Base-by-base conservation (phyloP, 2,329 filamentous ascomycete species). In the Phaeosphaeriaceae sp. region DNA sequence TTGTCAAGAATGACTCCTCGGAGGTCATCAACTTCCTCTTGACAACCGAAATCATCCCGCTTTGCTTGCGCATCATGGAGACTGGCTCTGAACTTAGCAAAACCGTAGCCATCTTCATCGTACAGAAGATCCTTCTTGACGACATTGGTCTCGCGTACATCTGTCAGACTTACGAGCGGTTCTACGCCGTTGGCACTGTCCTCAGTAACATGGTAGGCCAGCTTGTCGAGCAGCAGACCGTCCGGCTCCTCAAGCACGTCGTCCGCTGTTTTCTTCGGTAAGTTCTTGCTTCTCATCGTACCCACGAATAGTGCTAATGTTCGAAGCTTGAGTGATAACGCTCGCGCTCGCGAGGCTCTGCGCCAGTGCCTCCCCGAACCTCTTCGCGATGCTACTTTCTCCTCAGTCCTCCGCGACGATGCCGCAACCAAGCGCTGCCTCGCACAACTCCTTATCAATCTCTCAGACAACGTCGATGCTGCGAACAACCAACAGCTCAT, bases 21-120 rank as follows among this genome's bases (percentile, higher is more conserved):
- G 95, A 98, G 75, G 95, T 98, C 60, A 99, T 99, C 83, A 98
- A 98, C 83, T 99, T 99, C 77, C 89, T 99, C 54, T 85, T 99
- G 50, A 98, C 95, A 1, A 99, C 95, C 28, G 95, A 99, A 81
- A 99, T 99, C 68, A 99, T 99, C 58, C 95, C 95, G 10, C 87
- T 99, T 13, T 99, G 95, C 78, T 89, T 99, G 47, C 90, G 95
- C 61, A 99, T 99, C 74, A 99, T 99, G 95, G 95, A 99, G 83
- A 99, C 95, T 0, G 95, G 95, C 51, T 97, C 94, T 0, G 95
- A 99, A 80, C 86, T 99, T 60, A 97, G 93, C 84, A 99, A 99
- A 84, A 99, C 95, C 0, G 95, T 99, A 15, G 95, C 95, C 58
- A 99, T 99, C 72, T 99, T 99, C 83, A 99, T 99, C 71, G 95